Evolutionary conservation across 768 basidiomycete genomes (phyloP).

Genomic region (Paxillus ammoniavirescens): DNA sequence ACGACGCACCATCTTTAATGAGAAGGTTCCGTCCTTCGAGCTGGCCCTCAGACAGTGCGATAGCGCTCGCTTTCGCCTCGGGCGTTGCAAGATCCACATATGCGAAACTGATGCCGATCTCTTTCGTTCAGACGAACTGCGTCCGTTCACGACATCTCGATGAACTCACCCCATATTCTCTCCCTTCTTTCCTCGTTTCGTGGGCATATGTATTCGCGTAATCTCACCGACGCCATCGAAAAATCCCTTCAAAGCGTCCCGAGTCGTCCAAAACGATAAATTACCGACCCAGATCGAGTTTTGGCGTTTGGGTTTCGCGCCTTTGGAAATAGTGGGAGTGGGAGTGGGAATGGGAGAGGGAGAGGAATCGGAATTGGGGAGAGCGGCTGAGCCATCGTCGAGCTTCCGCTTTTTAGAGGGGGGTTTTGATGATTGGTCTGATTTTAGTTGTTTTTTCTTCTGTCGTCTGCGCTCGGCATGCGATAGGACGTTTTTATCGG

Average conservation of each 20-base stretch:
- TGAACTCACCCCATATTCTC: slow-evolving; percentile 77
- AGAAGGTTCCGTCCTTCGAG: slow-evolving; percentile 85
- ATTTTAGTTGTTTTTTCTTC: slow-evolving; percentile 42
- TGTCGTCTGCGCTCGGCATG: slow-evolving; percentile 71
- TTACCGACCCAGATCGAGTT: slow-evolving; percentile 98
- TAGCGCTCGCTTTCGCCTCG: slow-evolving; percentile 73
- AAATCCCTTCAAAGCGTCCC: slow-evolving; percentile 65
- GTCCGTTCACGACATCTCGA: slow-evolving; percentile 9
- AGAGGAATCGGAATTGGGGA: neutral
- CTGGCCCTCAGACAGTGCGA: slow-evolving; percentile 76
- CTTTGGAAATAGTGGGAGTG: slow-evolving; percentile 8
- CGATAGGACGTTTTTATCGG: slow-evolving; percentile 58
- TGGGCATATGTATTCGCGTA: slow-evolving; percentile 84
- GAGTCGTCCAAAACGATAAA: slow-evolving; percentile 84
- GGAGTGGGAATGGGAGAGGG: neutral
- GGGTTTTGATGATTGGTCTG: slow-evolving; percentile 22
- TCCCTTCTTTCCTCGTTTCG: slow-evolving; percentile 55
- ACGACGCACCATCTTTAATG: slow-evolving; percentile 81
- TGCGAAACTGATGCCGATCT: slow-evolving; percentile 67
- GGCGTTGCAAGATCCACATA: slow-evolving; percentile 90
- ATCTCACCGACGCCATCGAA: slow-evolving; percentile 73
- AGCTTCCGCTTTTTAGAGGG: slow-evolving; percentile 49
- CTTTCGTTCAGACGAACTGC: neutral
- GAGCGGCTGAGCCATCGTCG: slow-evolving; percentile 15
- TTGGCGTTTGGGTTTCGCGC: slow-evolving; percentile 52